Conservation (phyloP, 1,139 yeast genomes). For the Geotrichum citri-aurantii region DNA sequence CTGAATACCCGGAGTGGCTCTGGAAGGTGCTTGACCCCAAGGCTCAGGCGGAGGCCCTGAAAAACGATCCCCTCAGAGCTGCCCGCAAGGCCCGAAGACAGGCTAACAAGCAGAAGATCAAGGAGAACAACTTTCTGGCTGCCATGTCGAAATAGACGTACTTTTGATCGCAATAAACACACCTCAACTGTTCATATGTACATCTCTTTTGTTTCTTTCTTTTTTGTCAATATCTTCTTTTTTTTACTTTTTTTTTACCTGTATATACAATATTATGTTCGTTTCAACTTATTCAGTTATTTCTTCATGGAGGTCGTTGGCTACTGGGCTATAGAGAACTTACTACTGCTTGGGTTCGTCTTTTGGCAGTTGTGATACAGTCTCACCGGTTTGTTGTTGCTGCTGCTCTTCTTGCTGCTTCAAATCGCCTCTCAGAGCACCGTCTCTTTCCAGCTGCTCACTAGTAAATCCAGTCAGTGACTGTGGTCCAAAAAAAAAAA, state of each 20-base stretch:
- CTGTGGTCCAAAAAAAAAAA: not conserved
- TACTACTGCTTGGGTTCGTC: not conserved
- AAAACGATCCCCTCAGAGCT: conserved; percentile 56
- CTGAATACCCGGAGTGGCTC: conserved; percentile 90
- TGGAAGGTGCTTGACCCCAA: conserved; percentile 79
- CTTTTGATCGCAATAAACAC: not conserved
- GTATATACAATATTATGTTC: not conserved
- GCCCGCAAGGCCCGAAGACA: conserved; percentile 65
- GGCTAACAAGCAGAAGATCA: conserved; percentile 63
- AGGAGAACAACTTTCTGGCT: conserved; percentile 61
- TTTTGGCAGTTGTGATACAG: not conserved
- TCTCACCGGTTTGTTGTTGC: not conserved
- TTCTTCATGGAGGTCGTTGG: not conserved
- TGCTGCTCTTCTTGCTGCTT: not conserved
- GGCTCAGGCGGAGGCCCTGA: conserved; percentile 49
- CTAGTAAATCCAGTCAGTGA: conserved; percentile 1
- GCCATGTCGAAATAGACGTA: conserved; percentile 30
- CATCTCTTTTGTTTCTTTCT: not conserved
- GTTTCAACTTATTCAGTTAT: too few species aligned
- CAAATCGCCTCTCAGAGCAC: conserved; percentile 8
- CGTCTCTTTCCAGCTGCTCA: conserved; percentile 15
- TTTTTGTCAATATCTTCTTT: not conserved
- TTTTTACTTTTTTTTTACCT: not conserved
- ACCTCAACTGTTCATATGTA: not conserved
- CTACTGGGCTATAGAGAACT: not conserved